phyloP scores from a whole-genome alignment of 2,329 filamentous ascomycete genomes.

The Microcyclospora pomicola region DNA sequence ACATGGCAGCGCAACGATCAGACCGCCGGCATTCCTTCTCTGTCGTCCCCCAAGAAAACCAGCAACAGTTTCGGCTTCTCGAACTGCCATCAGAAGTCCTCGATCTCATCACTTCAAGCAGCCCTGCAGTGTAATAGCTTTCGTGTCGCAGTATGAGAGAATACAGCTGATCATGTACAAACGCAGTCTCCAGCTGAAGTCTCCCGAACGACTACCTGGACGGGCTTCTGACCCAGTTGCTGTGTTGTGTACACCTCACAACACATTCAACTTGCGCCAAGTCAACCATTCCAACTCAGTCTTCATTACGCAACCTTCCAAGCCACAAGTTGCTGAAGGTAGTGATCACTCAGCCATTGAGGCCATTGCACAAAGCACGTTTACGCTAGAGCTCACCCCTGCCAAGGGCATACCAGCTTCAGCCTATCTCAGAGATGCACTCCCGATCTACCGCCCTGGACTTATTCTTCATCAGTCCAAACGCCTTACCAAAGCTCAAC shows the following conservation, averaged over 20 bases:
- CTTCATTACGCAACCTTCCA: conserved; percentile 36
- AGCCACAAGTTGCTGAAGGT: conserved; percentile 8
- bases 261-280: conserved; percentile 48
- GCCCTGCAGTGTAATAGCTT: conserved; percentile 26
- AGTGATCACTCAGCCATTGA: conserved; percentile 20
- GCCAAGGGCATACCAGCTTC: conserved; percentile 23
- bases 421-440: conserved; percentile 22
- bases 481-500: conserved; percentile 21
- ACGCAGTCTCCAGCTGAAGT: conserved; percentile 28
- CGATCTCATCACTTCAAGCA: conserved; percentile 37
- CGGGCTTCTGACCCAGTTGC: conserved; percentile 27
- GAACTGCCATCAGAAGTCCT: conserved; percentile 47
- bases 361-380: conserved; percentile 31
- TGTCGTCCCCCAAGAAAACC: conserved; percentile 27
- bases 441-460: conserved; percentile 27
- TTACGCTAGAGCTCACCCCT: conserved; percentile 28
- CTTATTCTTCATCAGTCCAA: conserved; percentile 8
- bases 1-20: conserved; percentile 15
- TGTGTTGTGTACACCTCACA: conserved; percentile 44
- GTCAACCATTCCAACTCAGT: conserved; percentile 53
- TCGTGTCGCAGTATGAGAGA: not conserved
- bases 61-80: conserved; percentile 44
- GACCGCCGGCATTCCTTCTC: conserved; percentile 17
- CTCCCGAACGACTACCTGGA: conserved; percentile 15
- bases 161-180: not conserved